Evolutionary conservation across 2,329 filamentous ascomycete species (phyloP).

Genomic region (Penicillium hordei): DNA sequence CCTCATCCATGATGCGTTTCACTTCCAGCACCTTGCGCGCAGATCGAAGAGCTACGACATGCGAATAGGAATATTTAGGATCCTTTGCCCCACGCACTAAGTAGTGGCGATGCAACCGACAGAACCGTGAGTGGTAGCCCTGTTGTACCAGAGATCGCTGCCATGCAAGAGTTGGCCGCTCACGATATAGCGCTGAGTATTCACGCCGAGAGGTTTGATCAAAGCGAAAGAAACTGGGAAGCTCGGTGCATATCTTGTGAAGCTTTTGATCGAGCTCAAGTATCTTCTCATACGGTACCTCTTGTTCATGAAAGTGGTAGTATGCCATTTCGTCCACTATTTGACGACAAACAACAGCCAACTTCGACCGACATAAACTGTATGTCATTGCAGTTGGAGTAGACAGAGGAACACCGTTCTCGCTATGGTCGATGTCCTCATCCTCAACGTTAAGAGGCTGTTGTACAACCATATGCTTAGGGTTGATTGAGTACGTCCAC

Average conservation of each 20-base stretch:
- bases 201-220: conserved; percentile 32
- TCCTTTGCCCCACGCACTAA: conserved; percentile 41
- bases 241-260: conserved; percentile 29
- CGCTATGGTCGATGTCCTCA: conserved; percentile 32
- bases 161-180: conserved; percentile 33
- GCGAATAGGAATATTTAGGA: conserved; percentile 39
- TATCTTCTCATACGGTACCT: conserved; percentile 39
- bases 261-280: conserved; percentile 40
- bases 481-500: conserved; percentile 46
- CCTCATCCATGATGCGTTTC: conserved; percentile 37
- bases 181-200: conserved; percentile 30
- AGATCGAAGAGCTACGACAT: conserved; percentile 39
- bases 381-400: conserved; percentile 49
- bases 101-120: conserved; percentile 42
- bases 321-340: conserved; percentile 41
- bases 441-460: conserved; percentile 47
- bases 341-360: conserved; percentile 43
- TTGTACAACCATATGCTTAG: conserved; percentile 44
- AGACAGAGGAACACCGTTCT: conserved; percentile 27
- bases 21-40: conserved; percentile 41
- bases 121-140: conserved; percentile 37
- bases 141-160: conserved; percentile 40
- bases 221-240: conserved; percentile 41
- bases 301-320: conserved; percentile 26
- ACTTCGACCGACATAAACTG: conserved; percentile 43